These are phyloP conservation scores for Cercophora sp. DNA, from an alignment of 495 filamentous ascomycete species.

Conservation along the genomic window DNA sequence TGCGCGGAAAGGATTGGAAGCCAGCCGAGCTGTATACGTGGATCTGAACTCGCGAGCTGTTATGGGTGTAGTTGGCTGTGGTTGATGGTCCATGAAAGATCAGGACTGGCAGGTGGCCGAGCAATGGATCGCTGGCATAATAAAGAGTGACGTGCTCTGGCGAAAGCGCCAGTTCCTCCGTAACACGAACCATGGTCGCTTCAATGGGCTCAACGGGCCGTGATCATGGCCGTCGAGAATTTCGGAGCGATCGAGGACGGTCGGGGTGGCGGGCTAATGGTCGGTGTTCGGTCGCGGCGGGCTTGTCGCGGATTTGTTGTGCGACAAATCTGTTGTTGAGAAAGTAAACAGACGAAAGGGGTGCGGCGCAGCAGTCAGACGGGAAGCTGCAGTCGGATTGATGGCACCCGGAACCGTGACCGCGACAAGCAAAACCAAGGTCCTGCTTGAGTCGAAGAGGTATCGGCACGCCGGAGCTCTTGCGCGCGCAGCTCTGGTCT, in stretches of 20 bases:
- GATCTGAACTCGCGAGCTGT: constrained; percentile 86
- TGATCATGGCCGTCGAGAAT: constrained; percentile 25
- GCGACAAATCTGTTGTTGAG: not conserved
- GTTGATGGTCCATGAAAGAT: constrained; percentile 83
- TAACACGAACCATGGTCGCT: constrained; percentile 63
- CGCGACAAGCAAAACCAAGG: not conserved
- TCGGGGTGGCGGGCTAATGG: not conserved
- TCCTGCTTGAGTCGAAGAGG: no score
- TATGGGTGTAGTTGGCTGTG: constrained; percentile 77
- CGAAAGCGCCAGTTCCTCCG: constrained; percentile 62
- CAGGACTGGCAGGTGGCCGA: constrained; percentile 68
- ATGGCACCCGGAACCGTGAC: not conserved
- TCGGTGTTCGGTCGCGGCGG: not conserved
- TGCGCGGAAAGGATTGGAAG: constrained; percentile 78
- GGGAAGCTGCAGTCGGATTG: constrained; percentile 13
- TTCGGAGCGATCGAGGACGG: not conserved
- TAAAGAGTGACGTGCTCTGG: constrained; percentile 75
- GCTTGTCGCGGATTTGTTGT: not conserved
- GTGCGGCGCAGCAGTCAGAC: constrained; percentile 10
- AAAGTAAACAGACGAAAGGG: constrained; percentile 10
- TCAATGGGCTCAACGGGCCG: constrained; percentile 33
- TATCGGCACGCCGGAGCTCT: no score
- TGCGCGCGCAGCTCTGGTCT: no score
- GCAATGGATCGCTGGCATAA: constrained; percentile 71
- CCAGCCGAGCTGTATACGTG: constrained; percentile 88